phyloP scores from a whole-genome alignment of 179 eudicot species.

The Amaranthus tricolor region DNA sequence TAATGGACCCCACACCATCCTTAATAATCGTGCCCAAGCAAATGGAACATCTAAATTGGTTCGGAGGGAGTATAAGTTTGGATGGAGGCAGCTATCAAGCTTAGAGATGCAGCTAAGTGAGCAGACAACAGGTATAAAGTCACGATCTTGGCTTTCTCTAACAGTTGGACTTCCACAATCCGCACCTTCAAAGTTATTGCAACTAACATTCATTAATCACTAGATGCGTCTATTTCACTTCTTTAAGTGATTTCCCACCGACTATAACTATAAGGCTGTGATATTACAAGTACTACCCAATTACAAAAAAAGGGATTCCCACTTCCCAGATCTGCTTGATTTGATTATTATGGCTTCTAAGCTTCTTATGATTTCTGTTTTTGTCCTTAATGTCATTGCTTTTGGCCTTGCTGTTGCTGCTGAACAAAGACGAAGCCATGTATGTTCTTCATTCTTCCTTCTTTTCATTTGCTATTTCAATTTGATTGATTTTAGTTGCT shows the following conservation, averaged over 20 bases:
- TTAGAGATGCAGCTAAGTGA: no score
- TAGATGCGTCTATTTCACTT: constrained; percentile 20
- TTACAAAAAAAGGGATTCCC: background rate
- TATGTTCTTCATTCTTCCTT: constrained; percentile 3
- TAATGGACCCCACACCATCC: no score
- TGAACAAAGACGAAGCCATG: constrained; percentile 43
- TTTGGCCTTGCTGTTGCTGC: constrained; percentile 51
- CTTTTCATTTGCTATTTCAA: background rate
- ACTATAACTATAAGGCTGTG: background rate
- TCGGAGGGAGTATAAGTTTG: no score
- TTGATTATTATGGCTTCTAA: constrained; percentile 37
- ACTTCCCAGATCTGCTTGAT: constrained; percentile 1
- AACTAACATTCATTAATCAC: no score
- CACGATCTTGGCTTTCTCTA: constrained; percentile 3
- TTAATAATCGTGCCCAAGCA: no score
- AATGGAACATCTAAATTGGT: no score
- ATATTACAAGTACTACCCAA: background rate
- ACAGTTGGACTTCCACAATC: constrained; percentile 8
- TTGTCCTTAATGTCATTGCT: constrained; percentile 36
- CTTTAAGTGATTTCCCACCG: constrained; percentile 14
- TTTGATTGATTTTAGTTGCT: background rate
- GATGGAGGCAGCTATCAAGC: no score
- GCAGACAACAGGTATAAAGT: constrained; percentile 6
- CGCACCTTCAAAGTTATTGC: no score
- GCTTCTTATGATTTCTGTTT: constrained; percentile 28